Evolutionary conservation across 2,329 filamentous ascomycete species (phyloP).

Genomic region (Aspergillus caelatus): DNA sequence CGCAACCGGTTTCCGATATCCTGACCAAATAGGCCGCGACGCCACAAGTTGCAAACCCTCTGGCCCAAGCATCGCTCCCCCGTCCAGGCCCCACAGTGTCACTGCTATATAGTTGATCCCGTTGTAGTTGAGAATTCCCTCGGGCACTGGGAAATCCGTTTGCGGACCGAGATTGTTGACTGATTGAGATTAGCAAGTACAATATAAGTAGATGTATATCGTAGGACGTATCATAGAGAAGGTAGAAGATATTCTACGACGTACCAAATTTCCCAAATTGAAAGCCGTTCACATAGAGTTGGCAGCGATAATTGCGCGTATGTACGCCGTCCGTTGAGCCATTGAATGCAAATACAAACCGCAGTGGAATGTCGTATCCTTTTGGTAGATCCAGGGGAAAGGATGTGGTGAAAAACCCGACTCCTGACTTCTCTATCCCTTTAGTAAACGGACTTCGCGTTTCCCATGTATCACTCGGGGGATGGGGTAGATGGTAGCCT

Average conservation of each 20-base stretch:
- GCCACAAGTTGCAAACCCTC: not conserved
- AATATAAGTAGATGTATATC: not conserved
- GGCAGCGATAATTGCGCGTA: conserved; percentile 37
- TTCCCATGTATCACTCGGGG: not conserved
- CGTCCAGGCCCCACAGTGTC: conserved; percentile 4
- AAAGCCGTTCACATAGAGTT: conserved; percentile 56
- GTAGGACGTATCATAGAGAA: not conserved
- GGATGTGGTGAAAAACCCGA: conserved; percentile 53
- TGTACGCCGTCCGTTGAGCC: not conserved
- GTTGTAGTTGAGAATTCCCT: conserved; percentile 55
- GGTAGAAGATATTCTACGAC: not conserved
- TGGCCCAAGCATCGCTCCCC: not conserved
- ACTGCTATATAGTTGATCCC: conserved; percentile 30
- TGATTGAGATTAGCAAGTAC: conserved; percentile 1
- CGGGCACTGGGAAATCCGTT: conserved; percentile 53
- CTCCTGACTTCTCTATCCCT: conserved; percentile 45
- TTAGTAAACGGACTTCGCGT: conserved; percentile 29
- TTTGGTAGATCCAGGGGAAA: conserved; percentile 52
- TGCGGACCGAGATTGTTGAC: conserved; percentile 57
- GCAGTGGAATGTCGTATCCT: conserved; percentile 57
- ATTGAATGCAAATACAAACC: conserved; percentile 47
- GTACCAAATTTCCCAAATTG: conserved; percentile 55
- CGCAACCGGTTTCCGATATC: not conserved
- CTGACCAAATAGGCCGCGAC: not conserved
- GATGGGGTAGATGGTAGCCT: conserved; percentile 54